These are phyloP conservation scores for Rhizopus sp. DNA, from an alignment of 371 early-diverging fungal species.

Conservation along the genomic window DNA sequence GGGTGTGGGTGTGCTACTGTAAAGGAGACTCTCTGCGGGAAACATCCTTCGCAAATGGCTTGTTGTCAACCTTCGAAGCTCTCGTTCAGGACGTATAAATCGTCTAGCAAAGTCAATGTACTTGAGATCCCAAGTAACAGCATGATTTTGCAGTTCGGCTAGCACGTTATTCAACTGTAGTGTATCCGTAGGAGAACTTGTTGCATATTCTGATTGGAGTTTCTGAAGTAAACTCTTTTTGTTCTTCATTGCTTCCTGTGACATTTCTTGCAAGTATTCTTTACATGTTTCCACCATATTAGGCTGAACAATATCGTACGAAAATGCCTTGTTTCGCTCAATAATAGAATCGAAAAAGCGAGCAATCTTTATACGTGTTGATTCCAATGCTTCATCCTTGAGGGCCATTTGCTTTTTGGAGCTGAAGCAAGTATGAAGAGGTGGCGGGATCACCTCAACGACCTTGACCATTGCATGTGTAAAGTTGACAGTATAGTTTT, in stretches of 20 bases:
- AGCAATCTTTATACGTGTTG: constrained; percentile 57
- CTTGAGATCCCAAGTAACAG: constrained; percentile 79
- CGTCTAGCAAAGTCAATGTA: constrained; percentile 74
- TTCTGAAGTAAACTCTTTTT: constrained; percentile 76
- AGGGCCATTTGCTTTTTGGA: constrained; percentile 52
- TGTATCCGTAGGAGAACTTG: constrained; percentile 76
- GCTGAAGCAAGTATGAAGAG: constrained; percentile 66
- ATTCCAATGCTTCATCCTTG: constrained; percentile 68
- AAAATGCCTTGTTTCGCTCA: constrained; percentile 60
- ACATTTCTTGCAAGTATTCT: constrained; percentile 61
- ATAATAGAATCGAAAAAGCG: constrained; percentile 74
- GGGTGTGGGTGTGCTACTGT: constrained; percentile 8
- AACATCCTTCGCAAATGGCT: constrained; percentile 68
- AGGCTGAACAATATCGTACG: constrained; percentile 65
- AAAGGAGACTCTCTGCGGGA: constrained; percentile 37
- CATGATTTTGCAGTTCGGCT: constrained; percentile 74
- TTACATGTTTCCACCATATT: constrained; percentile 68
- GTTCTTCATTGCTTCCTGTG: constrained; percentile 70
- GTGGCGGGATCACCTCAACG: constrained; percentile 81
- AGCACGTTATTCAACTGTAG: constrained; percentile 77
- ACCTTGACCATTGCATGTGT: constrained; percentile 75
- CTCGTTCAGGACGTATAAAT: constrained; percentile 77
- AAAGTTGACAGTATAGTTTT: constrained; percentile 75
- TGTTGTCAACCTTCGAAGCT: constrained; percentile 60
- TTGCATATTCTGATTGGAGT: constrained; percentile 78